These are phyloP conservation scores for Entomortierella parvispora DNA, from an alignment of 192 early-diverging fungal genomes.

Conservation along the genomic window DNA sequence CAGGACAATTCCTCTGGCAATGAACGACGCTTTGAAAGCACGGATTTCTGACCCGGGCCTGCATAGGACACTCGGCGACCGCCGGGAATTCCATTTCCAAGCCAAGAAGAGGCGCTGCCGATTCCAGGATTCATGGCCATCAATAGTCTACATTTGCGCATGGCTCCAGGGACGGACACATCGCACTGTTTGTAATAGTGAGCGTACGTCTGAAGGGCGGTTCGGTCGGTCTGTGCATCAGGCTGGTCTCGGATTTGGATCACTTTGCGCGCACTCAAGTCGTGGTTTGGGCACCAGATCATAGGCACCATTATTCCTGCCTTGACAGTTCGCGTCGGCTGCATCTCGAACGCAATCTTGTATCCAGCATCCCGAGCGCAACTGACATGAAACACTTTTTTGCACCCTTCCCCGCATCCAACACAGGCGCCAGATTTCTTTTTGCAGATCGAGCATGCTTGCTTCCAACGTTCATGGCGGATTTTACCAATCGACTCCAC, in stretches of 20 bases:
- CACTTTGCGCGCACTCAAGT: constrained; percentile 40
- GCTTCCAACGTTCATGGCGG: constrained; percentile 49
- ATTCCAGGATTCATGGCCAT: constrained; percentile 35
- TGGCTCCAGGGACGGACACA: constrained; percentile 44
- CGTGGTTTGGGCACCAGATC: constrained; percentile 60
- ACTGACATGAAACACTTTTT: constrained; percentile 57
- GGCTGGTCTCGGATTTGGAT: constrained; percentile 43
- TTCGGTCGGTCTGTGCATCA: constrained; percentile 32
- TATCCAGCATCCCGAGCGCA: constrained; percentile 58
- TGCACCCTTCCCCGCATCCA: constrained; percentile 54
- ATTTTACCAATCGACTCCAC: constrained; percentile 62
- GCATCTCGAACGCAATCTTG: constrained; percentile 57
- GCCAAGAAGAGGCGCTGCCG: constrained; percentile 8
- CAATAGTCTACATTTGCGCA: constrained; percentile 54
- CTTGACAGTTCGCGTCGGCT: constrained; percentile 42
- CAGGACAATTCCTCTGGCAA: constrained; percentile 19
- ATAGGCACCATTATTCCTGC: constrained; percentile 57
- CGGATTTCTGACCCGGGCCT: constrained; percentile 14
- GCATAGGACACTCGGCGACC: constrained; percentile 15
- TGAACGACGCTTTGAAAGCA: constrained; percentile 2
- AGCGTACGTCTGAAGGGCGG: constrained; percentile 48
- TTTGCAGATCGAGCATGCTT: constrained; percentile 51
- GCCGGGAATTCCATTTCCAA: neutral
- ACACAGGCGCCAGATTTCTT: constrained; percentile 53
- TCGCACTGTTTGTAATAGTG: constrained; percentile 57